phyloP scores from a whole-genome alignment of 2,329 filamentous ascomycete genomes.

The Aspergillus intermedius region DNA sequence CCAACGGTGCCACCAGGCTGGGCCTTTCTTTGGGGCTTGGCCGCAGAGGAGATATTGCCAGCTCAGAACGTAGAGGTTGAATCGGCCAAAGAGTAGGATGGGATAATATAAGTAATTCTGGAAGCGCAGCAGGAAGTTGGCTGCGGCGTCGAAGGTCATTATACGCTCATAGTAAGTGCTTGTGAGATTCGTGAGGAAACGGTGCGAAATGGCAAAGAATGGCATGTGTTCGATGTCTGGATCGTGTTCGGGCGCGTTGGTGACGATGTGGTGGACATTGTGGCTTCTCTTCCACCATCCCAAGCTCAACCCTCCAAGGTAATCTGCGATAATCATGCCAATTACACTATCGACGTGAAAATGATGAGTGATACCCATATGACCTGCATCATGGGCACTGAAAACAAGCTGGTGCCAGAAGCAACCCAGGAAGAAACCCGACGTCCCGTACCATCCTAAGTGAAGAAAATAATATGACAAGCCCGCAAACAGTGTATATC shows the following conservation, averaged over 20 bases:
- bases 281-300: slow-evolving; percentile 98
- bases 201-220: slow-evolving; percentile 79
- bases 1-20: slow-evolving; percentile 76
- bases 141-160: slow-evolving; percentile 71
- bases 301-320: slow-evolving; percentile 77
- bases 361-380: slow-evolving; percentile 94
- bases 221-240: slow-evolving; percentile 91
- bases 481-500: slow-evolving; percentile 63
- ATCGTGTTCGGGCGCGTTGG: slow-evolving; percentile 90
- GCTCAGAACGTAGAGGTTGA: slow-evolving; percentile 79
- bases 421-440: slow-evolving; percentile 68
- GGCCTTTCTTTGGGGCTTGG: slow-evolving; percentile 65
- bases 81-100: slow-evolving; percentile 70
- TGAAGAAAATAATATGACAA: slow-evolving; percentile 57
- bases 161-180: slow-evolving; percentile 79
- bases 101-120: slow-evolving; percentile 81
- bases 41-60: slow-evolving; percentile 69
- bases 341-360: slow-evolving; percentile 78
- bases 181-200: slow-evolving; percentile 64
- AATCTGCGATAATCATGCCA: slow-evolving; percentile 86
- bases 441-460: slow-evolving; percentile 60
- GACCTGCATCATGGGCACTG: slow-evolving; percentile 86
- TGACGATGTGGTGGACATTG: slow-evolving; percentile 95
- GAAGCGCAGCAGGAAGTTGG: slow-evolving; percentile 62
- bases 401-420: slow-evolving; percentile 96